Evolutionary conservation across 306 rosid genomes (phyloP), one percentile per base, ranked within the genome.

Genomic region (Sesbania bispinosa): DNA sequence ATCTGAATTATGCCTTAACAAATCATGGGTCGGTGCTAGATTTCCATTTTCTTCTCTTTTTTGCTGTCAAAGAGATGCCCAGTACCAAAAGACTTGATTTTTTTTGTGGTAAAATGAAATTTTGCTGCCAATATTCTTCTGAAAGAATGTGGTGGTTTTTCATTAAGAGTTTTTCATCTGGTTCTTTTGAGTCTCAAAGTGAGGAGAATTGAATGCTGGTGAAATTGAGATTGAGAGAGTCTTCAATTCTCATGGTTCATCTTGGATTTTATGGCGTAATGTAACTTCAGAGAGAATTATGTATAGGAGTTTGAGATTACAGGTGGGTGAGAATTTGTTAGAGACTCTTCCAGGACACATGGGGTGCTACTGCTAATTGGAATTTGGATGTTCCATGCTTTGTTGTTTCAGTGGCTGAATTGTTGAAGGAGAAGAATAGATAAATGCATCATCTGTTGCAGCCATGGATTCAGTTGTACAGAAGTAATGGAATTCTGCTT

Each of bases 1-100:
- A 9, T 70, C 74, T 51, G 77, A 71, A 65, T 87, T 74, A 77
- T 81, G 77, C 84, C 41, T 79, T 32, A 66, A 57, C 53, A 79
- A 80, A 51, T 83, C 77, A 32, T 63, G 90, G 88, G 93, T 86
- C 92, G 92, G 93, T 80, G 86, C 64, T 83, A 50, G 84, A 52
- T 79, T 50, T 63, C 70, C 85, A 81, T 69, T 80, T 60, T 62
- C 60, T 36, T 74, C 70, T 54, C 86, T 83, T 88, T 82, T 79
- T 72, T 54, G 84, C 68, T 86, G 84, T 85, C 62, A 78, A 65
- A 69, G 69, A 67, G 75, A 85, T 78, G 33, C 84, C 90, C 83
- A 74, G 69, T 78, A 26, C 6, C 42, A 13, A 81, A 81, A 69
- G 77, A 71, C 57, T 66, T 69, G 45, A 57, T 78, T 54, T 77